Conservation (phyloP, 1,284 basidiomycete species). For the Ceratobasidium theobromae region DNA sequence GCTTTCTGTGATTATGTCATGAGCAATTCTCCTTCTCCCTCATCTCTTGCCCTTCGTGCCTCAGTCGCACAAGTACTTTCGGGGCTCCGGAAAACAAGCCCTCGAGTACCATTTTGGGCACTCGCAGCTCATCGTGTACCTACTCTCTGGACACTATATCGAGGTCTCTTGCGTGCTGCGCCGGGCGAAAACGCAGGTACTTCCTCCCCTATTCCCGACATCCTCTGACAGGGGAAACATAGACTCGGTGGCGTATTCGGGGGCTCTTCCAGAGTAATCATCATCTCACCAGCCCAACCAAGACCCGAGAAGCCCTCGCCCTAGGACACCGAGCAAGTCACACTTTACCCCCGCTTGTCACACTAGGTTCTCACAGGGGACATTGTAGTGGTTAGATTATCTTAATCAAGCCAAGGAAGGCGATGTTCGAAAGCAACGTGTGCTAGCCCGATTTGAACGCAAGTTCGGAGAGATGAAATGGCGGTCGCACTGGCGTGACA, state of each 20-base stretch:
- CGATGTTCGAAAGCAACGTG: conserved; percentile 49
- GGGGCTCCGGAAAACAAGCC: conserved; percentile 57
- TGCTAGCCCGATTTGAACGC: conserved; percentile 58
- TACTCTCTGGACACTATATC: conserved; percentile 72
- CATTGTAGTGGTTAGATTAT: conserved; percentile 59
- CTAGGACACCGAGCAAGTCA: conserved; percentile 56
- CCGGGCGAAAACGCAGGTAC: conserved; percentile 56
- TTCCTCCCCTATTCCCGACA: not conserved
- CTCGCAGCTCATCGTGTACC: conserved; percentile 73
- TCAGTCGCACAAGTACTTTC: conserved; percentile 45
- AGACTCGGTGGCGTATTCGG: conserved; percentile 61
- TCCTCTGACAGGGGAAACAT: conserved; percentile 35
- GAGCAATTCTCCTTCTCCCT: conserved; percentile 1
- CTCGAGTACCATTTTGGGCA: conserved; percentile 66
- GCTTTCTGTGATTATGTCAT: conserved; percentile 9
- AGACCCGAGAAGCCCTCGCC: conserved; percentile 51
- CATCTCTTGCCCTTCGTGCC: conserved; percentile 4
- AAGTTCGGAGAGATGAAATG: conserved; percentile 55
- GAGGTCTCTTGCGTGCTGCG: conserved; percentile 61
- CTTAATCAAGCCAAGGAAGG: conserved; percentile 58
- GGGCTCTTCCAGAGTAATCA: conserved; percentile 57
- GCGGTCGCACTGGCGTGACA: conserved; percentile 51
- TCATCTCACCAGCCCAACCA: conserved; percentile 52
- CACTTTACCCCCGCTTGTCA: not conserved
- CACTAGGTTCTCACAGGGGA: not conserved